Evolutionary conservation across 192 early-diverging fungal species (phyloP), one percentile per base, ranked within the genome.

Genomic region (Linnemannia elongata): DNA sequence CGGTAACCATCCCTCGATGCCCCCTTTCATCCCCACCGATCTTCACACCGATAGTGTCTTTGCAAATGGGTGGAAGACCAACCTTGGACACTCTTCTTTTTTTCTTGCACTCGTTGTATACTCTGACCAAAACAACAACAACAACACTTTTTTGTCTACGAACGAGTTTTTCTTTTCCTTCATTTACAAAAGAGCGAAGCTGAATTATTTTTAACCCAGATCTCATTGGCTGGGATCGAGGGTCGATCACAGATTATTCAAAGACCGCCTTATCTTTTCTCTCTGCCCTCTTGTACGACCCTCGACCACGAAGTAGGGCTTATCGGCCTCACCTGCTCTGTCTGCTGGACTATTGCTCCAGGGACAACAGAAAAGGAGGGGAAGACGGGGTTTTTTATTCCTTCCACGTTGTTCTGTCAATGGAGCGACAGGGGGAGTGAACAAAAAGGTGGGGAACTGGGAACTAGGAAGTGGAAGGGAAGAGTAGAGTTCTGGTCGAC

Each of bases 191-290:
- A 15, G 7, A 27, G 22, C n/a, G 55, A 27, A 27, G n/a, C 8
- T 10, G 55, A 57, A 66, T 33, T 66, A 66, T 66, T 66, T 35
- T 30, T 66, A 33, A 6, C 27, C 27, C 60, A 15, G 12, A 15
- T 33, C 8, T 66, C 30, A 66, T 66, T 66, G 60, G 60, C 60
- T 66, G 27, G 27, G 60, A 66, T 66, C 12, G 12, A 33, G 12
- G 60, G 60, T 66, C 60, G 30, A 66, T 66, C 60, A 66, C 27
- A 30, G 15, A 66, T 66, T 27, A 66, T 66, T 66, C 7, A 33
- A 66, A 30, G 27, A 66, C 60, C 60, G 60, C 60, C 60, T 66
- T 66, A 66, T 66, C 60, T 66, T 66, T 63, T 63, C 60, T 45
- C 12, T 2, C 17, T 52, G 47, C 17, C 47, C 49, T 52, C 18